These are phyloP conservation scores for Barbatosphaeria neglecta DNA, from an alignment of 495 filamentous ascomycete genomes.

Conservation along the genomic window DNA sequence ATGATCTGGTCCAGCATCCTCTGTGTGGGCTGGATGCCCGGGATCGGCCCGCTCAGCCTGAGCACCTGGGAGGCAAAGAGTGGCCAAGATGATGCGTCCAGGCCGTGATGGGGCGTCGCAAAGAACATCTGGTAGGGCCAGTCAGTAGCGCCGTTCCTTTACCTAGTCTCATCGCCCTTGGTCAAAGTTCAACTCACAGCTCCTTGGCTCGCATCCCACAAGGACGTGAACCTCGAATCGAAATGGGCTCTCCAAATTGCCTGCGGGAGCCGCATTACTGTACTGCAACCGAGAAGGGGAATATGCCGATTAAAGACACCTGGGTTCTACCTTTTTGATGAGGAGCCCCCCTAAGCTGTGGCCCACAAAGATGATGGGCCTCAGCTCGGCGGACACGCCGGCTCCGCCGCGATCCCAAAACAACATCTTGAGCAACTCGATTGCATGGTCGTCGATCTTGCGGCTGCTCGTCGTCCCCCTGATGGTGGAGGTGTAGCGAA, in stretches of 20 bases:
- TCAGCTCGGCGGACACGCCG: not conserved
- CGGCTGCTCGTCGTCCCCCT: not conserved
- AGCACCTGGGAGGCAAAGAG: conserved; percentile 2
- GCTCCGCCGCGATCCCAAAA: not conserved
- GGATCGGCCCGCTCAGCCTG: not conserved
- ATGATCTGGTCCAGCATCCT: conserved; percentile 2
- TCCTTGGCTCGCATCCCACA: conserved; percentile 5
- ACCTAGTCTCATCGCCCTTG: not conserved
- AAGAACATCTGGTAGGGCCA: conserved; percentile 7
- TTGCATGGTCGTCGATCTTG: not conserved
- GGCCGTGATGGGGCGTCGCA: conserved; percentile 3
- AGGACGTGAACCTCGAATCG: not conserved
- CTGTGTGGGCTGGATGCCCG: not conserved
- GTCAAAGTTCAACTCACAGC: not conserved
- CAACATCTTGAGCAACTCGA: not conserved
- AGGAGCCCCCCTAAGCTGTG: conserved; percentile 14
- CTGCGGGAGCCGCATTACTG: conserved; percentile 1
- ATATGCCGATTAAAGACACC: not conserved
- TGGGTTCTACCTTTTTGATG: conserved; percentile 6
- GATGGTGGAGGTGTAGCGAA: conserved; percentile 2
- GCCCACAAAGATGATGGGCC: conserved; percentile 13
- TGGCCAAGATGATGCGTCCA: not conserved
- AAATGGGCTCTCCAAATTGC: not conserved
- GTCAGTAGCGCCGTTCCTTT: not conserved
- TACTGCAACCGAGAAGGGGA: not conserved